A percentile compares a stretch with the other conserved stretches of the same genome.
Evolutionary conservation across 192 early-diverging fungal genomes (phyloP).

Genomic region (Podila epigama): DNA sequence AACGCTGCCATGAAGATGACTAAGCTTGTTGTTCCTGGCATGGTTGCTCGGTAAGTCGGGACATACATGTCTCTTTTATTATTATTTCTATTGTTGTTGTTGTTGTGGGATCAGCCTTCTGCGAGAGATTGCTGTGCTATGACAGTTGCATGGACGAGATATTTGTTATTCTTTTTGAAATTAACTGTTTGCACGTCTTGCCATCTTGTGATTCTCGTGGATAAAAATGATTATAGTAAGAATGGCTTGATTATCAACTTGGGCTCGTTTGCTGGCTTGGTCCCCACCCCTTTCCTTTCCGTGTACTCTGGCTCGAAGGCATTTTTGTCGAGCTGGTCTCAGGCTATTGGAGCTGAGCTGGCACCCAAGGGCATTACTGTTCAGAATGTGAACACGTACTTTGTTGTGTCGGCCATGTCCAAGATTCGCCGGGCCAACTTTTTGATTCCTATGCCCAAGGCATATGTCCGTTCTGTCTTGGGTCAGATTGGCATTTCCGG

Average conservation of each 20-base stretch:
- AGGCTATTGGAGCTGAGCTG: constrained; percentile 87
- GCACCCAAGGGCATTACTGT: constrained; percentile 76
- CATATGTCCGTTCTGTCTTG: constrained; percentile 80
- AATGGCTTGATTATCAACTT: constrained; percentile 90
- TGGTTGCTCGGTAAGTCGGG: constrained; percentile 72
- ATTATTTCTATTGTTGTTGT: background rate
- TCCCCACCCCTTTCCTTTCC: constrained; percentile 85
- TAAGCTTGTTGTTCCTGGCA: constrained; percentile 78
- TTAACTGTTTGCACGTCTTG: too few relatives aligned
- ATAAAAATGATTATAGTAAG: constrained; percentile 51
- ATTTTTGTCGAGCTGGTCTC: constrained; percentile 89
- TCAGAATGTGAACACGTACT: constrained; percentile 94
- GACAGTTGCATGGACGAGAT: background rate
- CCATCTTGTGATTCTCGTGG: too few relatives aligned
- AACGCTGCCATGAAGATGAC: constrained; percentile 84
- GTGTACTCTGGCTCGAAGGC: constrained; percentile 95
- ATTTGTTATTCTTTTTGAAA: background rate
- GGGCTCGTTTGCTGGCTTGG: constrained; percentile 88
- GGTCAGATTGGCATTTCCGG: constrained; percentile 72
- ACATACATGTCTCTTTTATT: background rate
- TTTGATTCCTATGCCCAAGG: constrained; percentile 80
- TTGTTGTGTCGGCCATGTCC: constrained; percentile 94
- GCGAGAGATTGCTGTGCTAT: background rate
- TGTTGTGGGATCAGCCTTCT: too few relatives aligned
- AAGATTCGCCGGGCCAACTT: constrained; percentile 88